Percentiles rank a stretch among this genome's conserved stretches.
phyloP scores from a whole-genome alignment of 1,139 yeast species.

The Debaryomyces psychrophilus region DNA sequence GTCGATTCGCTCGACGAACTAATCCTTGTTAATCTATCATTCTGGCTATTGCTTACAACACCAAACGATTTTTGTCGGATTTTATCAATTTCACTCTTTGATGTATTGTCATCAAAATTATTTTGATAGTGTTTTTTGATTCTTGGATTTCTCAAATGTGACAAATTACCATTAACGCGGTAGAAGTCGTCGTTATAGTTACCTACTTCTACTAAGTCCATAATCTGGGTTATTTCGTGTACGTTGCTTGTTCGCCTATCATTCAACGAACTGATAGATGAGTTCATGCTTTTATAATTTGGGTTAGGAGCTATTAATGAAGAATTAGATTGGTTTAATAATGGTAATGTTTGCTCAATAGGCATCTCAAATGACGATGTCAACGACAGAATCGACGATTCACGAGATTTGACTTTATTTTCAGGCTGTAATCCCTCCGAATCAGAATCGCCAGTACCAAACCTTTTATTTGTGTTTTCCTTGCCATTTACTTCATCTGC shows the following conservation, averaged over 20 bases:
- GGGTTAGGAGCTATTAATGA: slow-evolving; percentile 21
- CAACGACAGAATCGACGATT: slow-evolving; percentile 25
- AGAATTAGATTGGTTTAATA: slow-evolving; percentile 35
- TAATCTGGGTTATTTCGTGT: slow-evolving; percentile 20
- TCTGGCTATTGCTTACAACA: slow-evolving; percentile 19
- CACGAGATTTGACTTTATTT: slow-evolving; percentile 13
- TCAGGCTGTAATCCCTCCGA: not conserved
- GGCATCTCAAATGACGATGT: slow-evolving; percentile 27
- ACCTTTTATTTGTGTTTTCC: not conserved
- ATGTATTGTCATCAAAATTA: slow-evolving; percentile 11
- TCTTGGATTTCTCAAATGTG: slow-evolving; percentile 39
- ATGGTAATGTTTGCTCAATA: slow-evolving; percentile 44
- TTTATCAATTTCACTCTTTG: slow-evolving; percentile 10
- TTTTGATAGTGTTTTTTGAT: slow-evolving; percentile 37
- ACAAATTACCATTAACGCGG: slow-evolving; percentile 27
- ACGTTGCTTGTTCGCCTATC: slow-evolving; percentile 29
- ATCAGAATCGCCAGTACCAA: not conserved
- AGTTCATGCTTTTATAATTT: slow-evolving; percentile 17
- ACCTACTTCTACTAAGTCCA: slow-evolving; percentile 33
- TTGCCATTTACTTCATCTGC: not conserved
- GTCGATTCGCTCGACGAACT: slow-evolving; percentile 8
- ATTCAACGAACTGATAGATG: slow-evolving; percentile 33
- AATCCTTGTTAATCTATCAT: slow-evolving; percentile 11
- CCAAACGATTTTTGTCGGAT: slow-evolving; percentile 33
- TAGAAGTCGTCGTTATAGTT: slow-evolving; percentile 28